phyloP scores from a whole-genome alignment of 371 early-diverging fungal species.

The Syncephalastrum contaminatum region DNA sequence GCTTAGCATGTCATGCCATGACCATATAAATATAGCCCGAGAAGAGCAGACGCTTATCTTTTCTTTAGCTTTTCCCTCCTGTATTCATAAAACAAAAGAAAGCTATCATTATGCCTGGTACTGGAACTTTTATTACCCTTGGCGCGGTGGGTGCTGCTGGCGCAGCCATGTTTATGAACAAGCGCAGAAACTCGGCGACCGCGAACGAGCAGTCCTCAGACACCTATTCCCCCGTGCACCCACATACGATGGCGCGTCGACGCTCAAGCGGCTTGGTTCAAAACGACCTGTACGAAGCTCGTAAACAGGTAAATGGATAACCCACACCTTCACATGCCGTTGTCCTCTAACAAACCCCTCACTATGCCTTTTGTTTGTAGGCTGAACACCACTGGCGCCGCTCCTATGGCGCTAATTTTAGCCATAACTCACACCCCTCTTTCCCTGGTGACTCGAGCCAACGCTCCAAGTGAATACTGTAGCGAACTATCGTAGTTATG shows the following conservation, averaged over 20 bases:
- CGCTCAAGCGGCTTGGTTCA: slow-evolving; percentile 25
- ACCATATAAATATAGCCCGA: too few relatives aligned
- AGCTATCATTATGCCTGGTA: slow-evolving; percentile 35
- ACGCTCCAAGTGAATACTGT: background rate
- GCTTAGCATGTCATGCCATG: too few relatives aligned
- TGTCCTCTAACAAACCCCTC: background rate
- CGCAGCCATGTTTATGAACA: slow-evolving; percentile 29
- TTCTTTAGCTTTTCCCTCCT: too few relatives aligned
- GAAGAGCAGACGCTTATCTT: too few relatives aligned
- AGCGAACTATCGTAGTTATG: too few relatives aligned
- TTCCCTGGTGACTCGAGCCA: slow-evolving; percentile 23
- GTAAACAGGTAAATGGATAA: slow-evolving; percentile 24
- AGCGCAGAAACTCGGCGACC: slow-evolving; percentile 19
- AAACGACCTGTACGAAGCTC: slow-evolving; percentile 28
- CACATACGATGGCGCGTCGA: slow-evolving; percentile 34
- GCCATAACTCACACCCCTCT: slow-evolving; percentile 36
- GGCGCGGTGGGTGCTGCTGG: slow-evolving; percentile 46
- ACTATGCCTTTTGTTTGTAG: slow-evolving; percentile 2
- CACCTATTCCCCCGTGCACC: slow-evolving; percentile 8
- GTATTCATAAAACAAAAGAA: too few relatives aligned
- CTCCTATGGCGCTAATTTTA: slow-evolving; percentile 43
- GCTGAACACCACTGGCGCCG: slow-evolving; percentile 45
- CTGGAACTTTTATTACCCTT: slow-evolving; percentile 40
- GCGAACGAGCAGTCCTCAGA: slow-evolving; percentile 6
- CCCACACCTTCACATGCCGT: background rate